Conservation (phyloP, 1,139 yeast genomes). For the Lodderomyces parapsilosis region DNA sequence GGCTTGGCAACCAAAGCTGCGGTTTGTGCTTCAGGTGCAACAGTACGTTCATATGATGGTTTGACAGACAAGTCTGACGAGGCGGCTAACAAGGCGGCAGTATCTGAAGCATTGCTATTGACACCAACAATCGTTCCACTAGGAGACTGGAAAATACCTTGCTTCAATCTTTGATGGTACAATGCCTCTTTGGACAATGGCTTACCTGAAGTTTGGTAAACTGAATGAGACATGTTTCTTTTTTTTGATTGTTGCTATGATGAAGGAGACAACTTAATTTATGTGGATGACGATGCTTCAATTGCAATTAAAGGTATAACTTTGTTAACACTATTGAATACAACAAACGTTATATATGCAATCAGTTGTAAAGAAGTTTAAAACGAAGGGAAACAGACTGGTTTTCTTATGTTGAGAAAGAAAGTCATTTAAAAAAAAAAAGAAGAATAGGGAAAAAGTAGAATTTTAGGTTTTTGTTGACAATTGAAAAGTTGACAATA, state of each 20-base stretch:
- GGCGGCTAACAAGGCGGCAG: slow-evolving; percentile 75
- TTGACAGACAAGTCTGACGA: slow-evolving; percentile 61
- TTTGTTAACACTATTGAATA: background rate
- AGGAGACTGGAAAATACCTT: slow-evolving; percentile 74
- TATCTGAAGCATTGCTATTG: slow-evolving; percentile 63
- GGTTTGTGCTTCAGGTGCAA: slow-evolving; percentile 64
- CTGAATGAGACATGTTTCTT: slow-evolving; percentile 44
- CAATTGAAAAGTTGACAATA: too few relatives aligned
- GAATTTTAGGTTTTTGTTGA: background rate
- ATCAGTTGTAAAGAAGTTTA: too few relatives aligned
- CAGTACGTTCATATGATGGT: slow-evolving; percentile 59
- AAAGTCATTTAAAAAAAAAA: background rate
- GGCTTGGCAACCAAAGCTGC: slow-evolving; percentile 62
- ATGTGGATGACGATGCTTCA: too few relatives aligned
- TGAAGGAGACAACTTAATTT: too few relatives aligned
- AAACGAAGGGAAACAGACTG: background rate
- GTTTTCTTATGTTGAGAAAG: background rate
- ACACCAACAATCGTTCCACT: slow-evolving; percentile 71
- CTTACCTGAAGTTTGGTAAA: slow-evolving; percentile 63
- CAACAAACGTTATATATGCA: background rate
- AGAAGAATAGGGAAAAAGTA: too few relatives aligned
- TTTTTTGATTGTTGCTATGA: background rate
- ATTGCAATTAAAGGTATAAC: background rate
- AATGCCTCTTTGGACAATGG: slow-evolving; percentile 74
- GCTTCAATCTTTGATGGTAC: slow-evolving; percentile 73